Conservation (phyloP, 805 yeast genomes). For the Komagataella pseudopastoris region DNA sequence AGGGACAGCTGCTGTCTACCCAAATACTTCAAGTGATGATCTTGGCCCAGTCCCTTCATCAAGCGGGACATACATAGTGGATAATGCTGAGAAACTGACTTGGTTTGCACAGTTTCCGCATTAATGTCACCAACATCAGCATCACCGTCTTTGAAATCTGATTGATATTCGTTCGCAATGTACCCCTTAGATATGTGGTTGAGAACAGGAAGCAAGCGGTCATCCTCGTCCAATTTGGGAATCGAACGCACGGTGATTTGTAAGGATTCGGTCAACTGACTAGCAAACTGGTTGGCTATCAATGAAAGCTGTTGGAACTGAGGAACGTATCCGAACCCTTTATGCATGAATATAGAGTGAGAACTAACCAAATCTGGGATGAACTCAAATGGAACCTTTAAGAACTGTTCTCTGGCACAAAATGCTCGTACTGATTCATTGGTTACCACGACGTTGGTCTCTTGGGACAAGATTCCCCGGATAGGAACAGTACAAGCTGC, state of each 20-base stretch:
- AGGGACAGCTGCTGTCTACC: conserved; percentile 81
- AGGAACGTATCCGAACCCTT: conserved; percentile 79
- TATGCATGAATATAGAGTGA: conserved; percentile 52
- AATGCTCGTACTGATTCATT: conserved; percentile 40
- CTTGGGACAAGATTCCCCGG: conserved; percentile 20
- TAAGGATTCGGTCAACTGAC: conserved; percentile 35
- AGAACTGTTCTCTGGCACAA: conserved; percentile 50
- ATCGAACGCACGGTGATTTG: conserved; percentile 60
- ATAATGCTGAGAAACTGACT: conserved; percentile 45
- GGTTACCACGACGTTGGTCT: conserved; percentile 15
- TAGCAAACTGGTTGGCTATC: conserved; percentile 54
- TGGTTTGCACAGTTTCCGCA: conserved; percentile 42
- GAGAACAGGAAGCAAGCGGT: conserved; percentile 73
- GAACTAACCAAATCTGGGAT: conserved; percentile 65
- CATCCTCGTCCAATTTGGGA: conserved; percentile 85
- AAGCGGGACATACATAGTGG: conserved; percentile 73
- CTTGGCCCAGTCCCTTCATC: conserved; percentile 41
- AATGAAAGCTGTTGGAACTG: conserved; percentile 64
- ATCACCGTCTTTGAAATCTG: conserved; percentile 9
- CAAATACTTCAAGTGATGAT: conserved; percentile 65
- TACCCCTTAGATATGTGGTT: conserved; percentile 68
- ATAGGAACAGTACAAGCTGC: conserved; percentile 39
- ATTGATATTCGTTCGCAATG: conserved; percentile 34
- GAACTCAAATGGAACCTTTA: conserved; percentile 78
- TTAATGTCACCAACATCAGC: conserved; percentile 35